Conservation (phyloP, 495 filamentous ascomycete genomes). For the Pyronema omphalodes region DNA sequence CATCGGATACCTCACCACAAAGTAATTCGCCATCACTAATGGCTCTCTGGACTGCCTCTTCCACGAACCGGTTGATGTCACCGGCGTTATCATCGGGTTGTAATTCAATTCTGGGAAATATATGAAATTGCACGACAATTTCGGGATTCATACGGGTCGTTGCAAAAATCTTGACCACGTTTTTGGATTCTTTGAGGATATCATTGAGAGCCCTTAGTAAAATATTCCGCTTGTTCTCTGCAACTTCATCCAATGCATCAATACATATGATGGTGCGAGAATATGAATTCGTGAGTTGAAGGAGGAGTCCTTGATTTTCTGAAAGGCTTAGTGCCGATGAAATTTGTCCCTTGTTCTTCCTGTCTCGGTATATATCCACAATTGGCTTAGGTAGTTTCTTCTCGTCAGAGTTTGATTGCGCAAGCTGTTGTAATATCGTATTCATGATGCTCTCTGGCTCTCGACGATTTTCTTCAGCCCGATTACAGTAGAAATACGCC, state of each 20-base stretch:
- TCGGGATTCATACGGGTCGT: constrained; percentile 13
- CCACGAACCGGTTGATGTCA: constrained; percentile 13
- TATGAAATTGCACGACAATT: neutral
- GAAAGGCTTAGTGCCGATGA: neutral
- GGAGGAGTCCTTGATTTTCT: too few relatives aligned
- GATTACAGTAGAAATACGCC: constrained; percentile 19
- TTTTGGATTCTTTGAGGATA: constrained; percentile 1
- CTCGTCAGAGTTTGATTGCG: neutral
- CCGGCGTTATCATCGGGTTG: constrained; percentile 4
- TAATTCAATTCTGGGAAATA: constrained; percentile 9
- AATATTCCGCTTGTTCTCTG: neutral
- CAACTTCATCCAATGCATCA: constrained; percentile 17
- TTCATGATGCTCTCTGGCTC: constrained; percentile 4
- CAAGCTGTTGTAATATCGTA: constrained; percentile 8
- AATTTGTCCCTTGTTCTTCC: neutral
- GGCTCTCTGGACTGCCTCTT: constrained; percentile 1
- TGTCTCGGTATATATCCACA: constrained; percentile 1
- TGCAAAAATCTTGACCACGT: constrained; percentile 13
- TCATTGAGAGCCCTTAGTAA: constrained; percentile 4
- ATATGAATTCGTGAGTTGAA: neutral
- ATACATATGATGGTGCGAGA: constrained; percentile 9
- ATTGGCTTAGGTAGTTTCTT: neutral
- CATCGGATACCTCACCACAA: neutral
- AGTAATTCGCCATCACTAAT: constrained; percentile 2
- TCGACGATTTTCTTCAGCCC: constrained; percentile 1